These are phyloP conservation scores for Komagataea norvegica DNA, from an alignment of 1,139 yeast species.

Conservation along the genomic window DNA sequence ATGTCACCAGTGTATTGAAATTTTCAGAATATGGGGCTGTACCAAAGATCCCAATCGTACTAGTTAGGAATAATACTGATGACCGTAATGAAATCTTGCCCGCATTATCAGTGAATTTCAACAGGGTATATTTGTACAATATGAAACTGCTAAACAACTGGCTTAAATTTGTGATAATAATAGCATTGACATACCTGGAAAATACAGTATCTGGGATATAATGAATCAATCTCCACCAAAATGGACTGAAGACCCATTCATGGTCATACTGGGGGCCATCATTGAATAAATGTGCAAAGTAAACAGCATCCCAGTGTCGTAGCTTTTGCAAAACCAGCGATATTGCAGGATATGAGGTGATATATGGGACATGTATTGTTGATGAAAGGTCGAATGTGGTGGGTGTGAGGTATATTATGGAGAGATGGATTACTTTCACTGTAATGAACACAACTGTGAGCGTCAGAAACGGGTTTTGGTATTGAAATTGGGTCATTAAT, in stretches of 20 bases:
- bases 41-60: conserved; percentile 81
- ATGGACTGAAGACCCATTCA: conserved; percentile 82
- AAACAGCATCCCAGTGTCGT: conserved; percentile 83
- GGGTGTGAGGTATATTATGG: conserved; percentile 3
- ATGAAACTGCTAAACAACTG: conserved; percentile 49
- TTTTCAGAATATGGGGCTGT: conserved; percentile 78
- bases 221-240: conserved; percentile 60
- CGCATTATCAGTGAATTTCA: conserved; percentile 29
- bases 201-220: conserved; percentile 3
- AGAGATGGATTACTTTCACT: conserved; percentile 3
- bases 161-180: conserved; percentile 37
- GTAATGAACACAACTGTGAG: conserved; percentile 2
- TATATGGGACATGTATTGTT: neutral
- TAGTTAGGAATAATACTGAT: conserved; percentile 49
- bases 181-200: conserved; percentile 10
- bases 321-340: conserved; percentile 39
- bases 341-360: neutral
- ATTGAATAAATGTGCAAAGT: conserved; percentile 55
- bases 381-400: conserved; percentile 25
- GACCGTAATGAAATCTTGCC: conserved; percentile 31
- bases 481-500: neutral
- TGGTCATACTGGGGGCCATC: conserved; percentile 62
- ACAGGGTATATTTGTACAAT: conserved; percentile 46
- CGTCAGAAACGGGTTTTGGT: neutral
- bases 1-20: conserved; percentile 58